Base-by-base conservation (phyloP, 306 rosid genomes). In the Pterocarpus macrocarpus region DNA sequence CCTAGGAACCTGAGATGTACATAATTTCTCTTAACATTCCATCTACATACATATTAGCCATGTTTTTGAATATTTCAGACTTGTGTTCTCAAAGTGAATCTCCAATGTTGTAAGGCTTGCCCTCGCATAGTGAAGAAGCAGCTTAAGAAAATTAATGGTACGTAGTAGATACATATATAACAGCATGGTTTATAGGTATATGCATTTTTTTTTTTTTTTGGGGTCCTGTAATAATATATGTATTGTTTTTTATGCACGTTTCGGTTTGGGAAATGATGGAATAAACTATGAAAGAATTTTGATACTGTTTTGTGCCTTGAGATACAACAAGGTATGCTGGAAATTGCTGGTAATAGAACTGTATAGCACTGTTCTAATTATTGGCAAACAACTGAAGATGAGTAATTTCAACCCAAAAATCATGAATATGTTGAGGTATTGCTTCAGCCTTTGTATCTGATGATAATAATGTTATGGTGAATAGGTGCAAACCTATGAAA, bases 121-220 rank as follows among this genome's bases (percentile, higher is more conserved):
- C 73, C 80, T 1, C 0, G 4, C 22, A 65, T 7, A 30, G 39
- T 84, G 59, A 58, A 74, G 62, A 75, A 59, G 6, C 45, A 58
- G 69, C 64, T 79, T 41, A 69, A 49, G 78, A 43, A 58, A 69
- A 39, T 84, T 2, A 38, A 69, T 1, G 86, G 83, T 78, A 66
- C 1, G 52, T 5, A 12, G 8, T 64, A 43, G 13, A 64, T 36
- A 14, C 10, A 38, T 15, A 9, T 4, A n/a, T 7, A n/a, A 50
- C 17, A 50, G 17, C n/a, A 50, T 13, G 57, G 5, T 50, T 49
- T 50, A 16, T 43, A 32, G 36, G 16, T 17, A 3, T 16, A n/a
- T 55, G 9, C 7, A 55, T 7, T n/a, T 55, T 1, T 55, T 55
- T 55, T n/a, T 1, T n/a, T n/a, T 38, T 1, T 2, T 36, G 7